Conservation (phyloP, 2,329 filamentous ascomycete species). For the Scytalidium lignicola region DNA sequence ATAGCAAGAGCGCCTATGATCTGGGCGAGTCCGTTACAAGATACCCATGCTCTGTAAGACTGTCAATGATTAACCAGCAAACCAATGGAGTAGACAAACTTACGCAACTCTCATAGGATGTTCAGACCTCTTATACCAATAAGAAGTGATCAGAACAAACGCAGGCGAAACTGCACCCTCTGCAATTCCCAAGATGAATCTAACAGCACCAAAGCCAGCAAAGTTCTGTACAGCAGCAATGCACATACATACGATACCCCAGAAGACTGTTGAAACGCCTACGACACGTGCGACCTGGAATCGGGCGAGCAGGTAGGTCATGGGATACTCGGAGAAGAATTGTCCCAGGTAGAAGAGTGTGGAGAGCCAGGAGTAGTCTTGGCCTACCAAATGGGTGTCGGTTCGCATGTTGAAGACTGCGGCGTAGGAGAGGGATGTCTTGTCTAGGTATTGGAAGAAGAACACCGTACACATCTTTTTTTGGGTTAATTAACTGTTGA, state of each 20-base stretch:
- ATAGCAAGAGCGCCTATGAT: slow-evolving; percentile 41
- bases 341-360: slow-evolving; percentile 42
- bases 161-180: slow-evolving; percentile 38
- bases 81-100: slow-evolving; percentile 2
- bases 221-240: slow-evolving; percentile 37
- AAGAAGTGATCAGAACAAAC: slow-evolving; percentile 40
- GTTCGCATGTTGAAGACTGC: slow-evolving; percentile 41
- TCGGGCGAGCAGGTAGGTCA: slow-evolving; percentile 45
- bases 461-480: slow-evolving; percentile 37
- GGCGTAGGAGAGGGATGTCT: slow-evolving; percentile 45
- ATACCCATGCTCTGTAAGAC: slow-evolving; percentile 31
- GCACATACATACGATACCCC: slow-evolving; percentile 39
- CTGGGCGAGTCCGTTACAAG: slow-evolving; percentile 41
- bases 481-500: background rate
- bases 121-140: slow-evolving; percentile 36
- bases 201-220: slow-evolving; percentile 32
- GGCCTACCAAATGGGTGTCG: slow-evolving; percentile 38
- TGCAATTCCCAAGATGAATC: slow-evolving; percentile 38
- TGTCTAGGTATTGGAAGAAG: slow-evolving; percentile 41
- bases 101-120: slow-evolving; percentile 28
- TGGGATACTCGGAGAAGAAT: slow-evolving; percentile 42
- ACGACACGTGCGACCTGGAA: slow-evolving; percentile 46
- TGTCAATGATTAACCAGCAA: background rate
- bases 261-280: slow-evolving; percentile 40
- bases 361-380: slow-evolving; percentile 44